Evolutionary conservation across 176 grass and related monocot species (phyloP), one percentile per base, ranked within the genome.

Genomic region (Calamus simplicifolius): DNA sequence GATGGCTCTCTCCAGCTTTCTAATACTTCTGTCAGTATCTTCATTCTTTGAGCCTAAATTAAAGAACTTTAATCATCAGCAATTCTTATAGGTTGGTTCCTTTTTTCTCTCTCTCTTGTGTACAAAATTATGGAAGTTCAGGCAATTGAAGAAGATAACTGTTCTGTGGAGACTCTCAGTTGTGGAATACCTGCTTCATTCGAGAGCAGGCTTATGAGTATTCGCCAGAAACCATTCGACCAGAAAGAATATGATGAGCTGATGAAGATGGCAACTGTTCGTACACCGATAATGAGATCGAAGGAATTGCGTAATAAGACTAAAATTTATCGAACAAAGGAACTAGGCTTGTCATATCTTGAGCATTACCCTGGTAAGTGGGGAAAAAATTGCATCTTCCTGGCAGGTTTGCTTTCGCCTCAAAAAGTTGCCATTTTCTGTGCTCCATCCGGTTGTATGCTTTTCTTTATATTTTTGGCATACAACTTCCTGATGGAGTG

Each of bases 281-380:
- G 61, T 38, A 79, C 31, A 16, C 69, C 64, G 3, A 51, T 76
- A 23, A 60, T 76, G 26, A 79, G 81, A 50, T 23, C 50, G 54
- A 78, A 89, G 29, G 71, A 85, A 18, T 51, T 75, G 29, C 82
- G 80, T 25, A 61, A 58, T 26, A 76, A 72, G 27, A 58, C 69
- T 15, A 71, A 74, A 77, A 52, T 54, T 27, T 63, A 87, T 57
- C 25, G 56, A 25, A 56, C 65, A n/a, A 50, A 88, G 29, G 63
- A 65, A 53, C 65, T 57, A 56, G 82, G 81, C 6, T 59, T 18
- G 50, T 96, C 87, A 57, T 87, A 84, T 71, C 79, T 88, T 52
- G 86, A 96, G 62, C 17, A 28, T 26, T 56, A 82, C 57, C 92
- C 92, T 25, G 92, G 92, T 95, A 81, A 52, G 62, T 4, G 31